Conservation (phyloP, 208 protist genomes). For the Wallacemonas sp. region DNA sequence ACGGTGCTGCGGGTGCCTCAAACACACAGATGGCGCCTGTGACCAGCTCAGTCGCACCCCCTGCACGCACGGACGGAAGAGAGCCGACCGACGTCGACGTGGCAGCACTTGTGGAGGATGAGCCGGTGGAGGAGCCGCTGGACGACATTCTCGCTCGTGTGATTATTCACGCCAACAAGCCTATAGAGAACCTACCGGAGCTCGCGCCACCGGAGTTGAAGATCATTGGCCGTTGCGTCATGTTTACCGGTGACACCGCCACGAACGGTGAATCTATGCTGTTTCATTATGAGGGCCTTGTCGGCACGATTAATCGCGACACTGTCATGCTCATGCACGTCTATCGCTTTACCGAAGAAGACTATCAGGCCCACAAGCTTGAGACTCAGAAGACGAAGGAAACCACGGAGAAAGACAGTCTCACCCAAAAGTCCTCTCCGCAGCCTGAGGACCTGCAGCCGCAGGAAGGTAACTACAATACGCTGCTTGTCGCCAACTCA, state of each 20-base stretch:
- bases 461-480: background rate
- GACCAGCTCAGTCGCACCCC: background rate
- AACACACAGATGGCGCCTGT: background rate
- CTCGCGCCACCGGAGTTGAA: constrained; percentile 66
- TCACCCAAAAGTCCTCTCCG: background rate
- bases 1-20: background rate
- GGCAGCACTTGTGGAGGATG: background rate
- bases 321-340: constrained; percentile 79
- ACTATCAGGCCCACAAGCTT: constrained; percentile 42
- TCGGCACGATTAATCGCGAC: constrained; percentile 71
- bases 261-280: constrained; percentile 34
- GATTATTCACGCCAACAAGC: constrained; percentile 48
- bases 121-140: constrained; percentile 17
- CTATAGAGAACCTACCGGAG: constrained; percentile 57
- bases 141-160: constrained; percentile 28
- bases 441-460: background rate
- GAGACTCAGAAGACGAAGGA: constrained; percentile 5
- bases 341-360: constrained; percentile 63
- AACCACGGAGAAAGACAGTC: background rate
- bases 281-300: constrained; percentile 72
- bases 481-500: constrained; percentile 10
- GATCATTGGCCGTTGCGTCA: constrained; percentile 79
- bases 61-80: background rate
- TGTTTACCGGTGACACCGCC: constrained; percentile 58
- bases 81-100: background rate